These are phyloP conservation scores for Lactuca saligna DNA, from an alignment of 129 eudicot species.

Conservation along the genomic window DNA sequence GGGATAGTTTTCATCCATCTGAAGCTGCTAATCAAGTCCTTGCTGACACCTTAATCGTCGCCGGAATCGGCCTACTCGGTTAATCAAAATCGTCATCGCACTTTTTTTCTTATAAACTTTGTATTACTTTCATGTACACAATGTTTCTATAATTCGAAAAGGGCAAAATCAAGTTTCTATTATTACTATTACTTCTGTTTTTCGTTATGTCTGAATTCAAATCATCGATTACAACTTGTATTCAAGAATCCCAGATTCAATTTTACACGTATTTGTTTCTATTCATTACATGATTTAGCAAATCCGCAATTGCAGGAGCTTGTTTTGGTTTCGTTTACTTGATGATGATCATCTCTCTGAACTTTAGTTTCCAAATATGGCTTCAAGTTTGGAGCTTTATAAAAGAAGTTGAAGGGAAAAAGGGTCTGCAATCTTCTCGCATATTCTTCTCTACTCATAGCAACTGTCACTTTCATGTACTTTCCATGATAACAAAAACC, in stretches of 20 bases:
- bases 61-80: constrained; percentile 72
- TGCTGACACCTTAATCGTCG: constrained; percentile 63
- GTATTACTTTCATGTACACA: constrained; percentile 35
- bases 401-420: constrained; percentile 11
- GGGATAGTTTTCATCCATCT: constrained; percentile 97
- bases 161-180: neutral
- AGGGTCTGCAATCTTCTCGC: constrained; percentile 18
- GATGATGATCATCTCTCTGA: constrained; percentile 8
- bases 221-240: constrained; percentile 13
- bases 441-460: constrained; percentile 26
- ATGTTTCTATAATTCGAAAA: constrained; percentile 24
- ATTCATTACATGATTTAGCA: neutral
- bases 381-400: constrained; percentile 6
- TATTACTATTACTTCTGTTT: constrained; percentile 23
- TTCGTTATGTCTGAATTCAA: constrained; percentile 18
- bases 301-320: constrained; percentile 14
- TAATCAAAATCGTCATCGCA: constrained; percentile 14
- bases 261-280: neutral
- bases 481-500: constrained; percentile 38
- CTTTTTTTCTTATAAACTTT: constrained; percentile 28
- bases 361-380: constrained; percentile 13
- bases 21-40: constrained; percentile 84
- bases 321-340: constrained; percentile 11
- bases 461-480: constrained; percentile 38
- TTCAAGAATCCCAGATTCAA: constrained; percentile 9